Evolutionary conservation across 331 rosid species (phyloP).

Genomic region (Rhamnella rubrinervis): DNA sequence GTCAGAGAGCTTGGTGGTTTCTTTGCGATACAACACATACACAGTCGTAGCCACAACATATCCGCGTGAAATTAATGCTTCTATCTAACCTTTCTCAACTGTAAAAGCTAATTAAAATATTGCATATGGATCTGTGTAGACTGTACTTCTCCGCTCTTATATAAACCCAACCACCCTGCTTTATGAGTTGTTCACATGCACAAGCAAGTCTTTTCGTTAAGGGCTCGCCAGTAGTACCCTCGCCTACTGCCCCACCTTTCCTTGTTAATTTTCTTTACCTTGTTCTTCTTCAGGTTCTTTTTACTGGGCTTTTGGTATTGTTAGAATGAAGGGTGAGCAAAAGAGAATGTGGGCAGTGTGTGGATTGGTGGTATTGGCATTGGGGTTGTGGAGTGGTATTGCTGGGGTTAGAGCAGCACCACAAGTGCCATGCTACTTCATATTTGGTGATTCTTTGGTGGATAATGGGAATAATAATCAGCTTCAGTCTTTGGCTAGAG

Average conservation of each 20-base stretch:
- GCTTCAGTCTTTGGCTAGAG: slow-evolving; percentile 53
- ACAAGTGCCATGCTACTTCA: slow-evolving; percentile 53
- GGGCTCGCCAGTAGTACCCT: not conserved
- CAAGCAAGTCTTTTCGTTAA: not conserved
- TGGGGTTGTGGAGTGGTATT: slow-evolving; percentile 11
- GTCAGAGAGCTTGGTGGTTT: not conserved
- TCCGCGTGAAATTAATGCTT: slow-evolving; percentile 77
- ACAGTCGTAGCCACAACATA: slow-evolving; percentile 32
- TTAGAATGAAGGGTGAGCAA: slow-evolving; percentile 12
- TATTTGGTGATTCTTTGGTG: slow-evolving; percentile 53
- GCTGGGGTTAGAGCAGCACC: slow-evolving; percentile 29
- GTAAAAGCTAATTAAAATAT: slow-evolving; percentile 31
- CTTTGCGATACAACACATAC: not conserved
- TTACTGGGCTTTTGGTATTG: slow-evolving; percentile 13
- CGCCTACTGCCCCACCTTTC: not conserved
- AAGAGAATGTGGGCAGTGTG: slow-evolving; percentile 17
- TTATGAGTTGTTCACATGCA: slow-evolving; percentile 27
- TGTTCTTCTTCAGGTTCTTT: not conserved
- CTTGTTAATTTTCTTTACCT: not conserved
- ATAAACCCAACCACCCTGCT: slow-evolving; percentile 23
- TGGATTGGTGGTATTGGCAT: slow-evolving; percentile 1
- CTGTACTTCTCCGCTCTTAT: slow-evolving; percentile 23
- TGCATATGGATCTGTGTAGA: too few species aligned
- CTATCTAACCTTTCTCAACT: slow-evolving; percentile 48
- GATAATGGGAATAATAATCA: slow-evolving; percentile 54